Evolutionary conservation across 257 asterid genomes (phyloP), one percentile per base, ranked within the genome.

Genomic region (Nicotiana knightiana): DNA sequence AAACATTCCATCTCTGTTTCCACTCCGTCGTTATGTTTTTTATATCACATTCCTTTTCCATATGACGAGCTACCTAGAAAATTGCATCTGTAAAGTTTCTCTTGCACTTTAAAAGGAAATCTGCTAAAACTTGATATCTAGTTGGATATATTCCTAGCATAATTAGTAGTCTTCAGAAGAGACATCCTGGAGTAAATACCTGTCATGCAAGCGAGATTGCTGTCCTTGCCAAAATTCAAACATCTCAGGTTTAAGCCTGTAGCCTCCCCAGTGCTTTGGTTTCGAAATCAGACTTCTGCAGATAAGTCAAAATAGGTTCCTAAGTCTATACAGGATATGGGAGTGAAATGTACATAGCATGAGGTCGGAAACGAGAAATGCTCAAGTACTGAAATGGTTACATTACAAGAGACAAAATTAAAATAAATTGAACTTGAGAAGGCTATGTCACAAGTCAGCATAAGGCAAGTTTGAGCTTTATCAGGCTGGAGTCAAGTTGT

Each of bases 191-290:
- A 26, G 63, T 51, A n/a, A 75, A 75, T 85, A 89, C 92, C 92
- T 89, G 78, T 85, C 90, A 67, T 89, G 90, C 85, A 89, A 85
- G 53, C 86, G 88, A 57, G 90, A 89, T 87, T 85, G 80, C 68
- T 89, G 90, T 64, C 92, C 92, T 83, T 87, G 90, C 90, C 92
- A 89, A 79, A 89, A 89, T 84, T 89, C 92, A 67, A 87, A 89
- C 84, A 39, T 64, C 48, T 84, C 82, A 28, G 90, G 92, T 58
- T 84, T 86, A 39, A 89, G 92, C 75, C 87, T 81, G 87, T 87
- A 89, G 59, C 92, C 90, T 43, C 92, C 90, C 92, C 92, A 89
- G 81, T 85, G 57, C 77, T 84, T 83, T 21, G 92, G 92, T 79
- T 86, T 89, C 43, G 92, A 90, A 73, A 87, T 89, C 37, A 33